Percentiles rank a stretch among this genome's conserved stretches.
These are phyloP conservation scores for Decorospora gaudefroyi DNA, from an alignment of 2,329 filamentous ascomycete species.

Conservation along the genomic window DNA sequence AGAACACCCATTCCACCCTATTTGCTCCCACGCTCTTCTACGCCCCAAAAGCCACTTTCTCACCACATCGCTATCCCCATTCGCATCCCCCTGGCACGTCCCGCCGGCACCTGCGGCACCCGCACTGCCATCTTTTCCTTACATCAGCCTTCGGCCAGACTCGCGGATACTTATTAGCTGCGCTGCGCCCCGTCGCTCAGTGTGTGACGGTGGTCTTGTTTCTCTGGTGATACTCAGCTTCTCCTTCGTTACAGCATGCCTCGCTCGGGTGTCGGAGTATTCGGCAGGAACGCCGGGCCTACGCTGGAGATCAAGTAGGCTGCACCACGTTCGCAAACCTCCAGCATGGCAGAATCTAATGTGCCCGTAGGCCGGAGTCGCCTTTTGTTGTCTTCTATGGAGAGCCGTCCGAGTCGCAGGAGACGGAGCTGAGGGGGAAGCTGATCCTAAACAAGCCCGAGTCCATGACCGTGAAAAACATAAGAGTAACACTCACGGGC, in stretches of 20 bases:
- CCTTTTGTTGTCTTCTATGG: constrained; percentile 58
- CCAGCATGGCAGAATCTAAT: constrained; percentile 4
- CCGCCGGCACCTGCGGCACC: neutral
- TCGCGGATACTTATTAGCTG: constrained; percentile 1
- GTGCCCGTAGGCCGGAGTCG: constrained; percentile 48
- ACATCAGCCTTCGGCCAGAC: constrained; percentile 5
- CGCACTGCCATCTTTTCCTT: neutral
- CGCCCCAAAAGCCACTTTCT: constrained; percentile 13
- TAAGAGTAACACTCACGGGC: constrained; percentile 54
- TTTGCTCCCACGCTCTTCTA: constrained; percentile 7
- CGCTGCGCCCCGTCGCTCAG: neutral
- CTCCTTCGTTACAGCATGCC: constrained; percentile 36
- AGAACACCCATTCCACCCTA: constrained; percentile 1
- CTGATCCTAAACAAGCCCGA: constrained; percentile 55
- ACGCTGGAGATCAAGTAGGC: constrained; percentile 53
- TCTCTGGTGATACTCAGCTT: constrained; percentile 6
- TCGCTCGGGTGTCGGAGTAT: constrained; percentile 40
- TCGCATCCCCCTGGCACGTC: constrained; percentile 1
- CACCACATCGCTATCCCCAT: constrained; percentile 12
- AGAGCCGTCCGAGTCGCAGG: constrained; percentile 52
- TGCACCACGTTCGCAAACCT: constrained; percentile 6
- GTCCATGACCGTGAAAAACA: constrained; percentile 53
- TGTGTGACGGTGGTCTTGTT: constrained; percentile 14
- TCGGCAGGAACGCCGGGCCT: constrained; percentile 43
- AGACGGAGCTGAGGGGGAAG: constrained; percentile 53